phyloP scores from a whole-genome alignment of 345 rosid species.

The Cardamine occulta region DNA sequence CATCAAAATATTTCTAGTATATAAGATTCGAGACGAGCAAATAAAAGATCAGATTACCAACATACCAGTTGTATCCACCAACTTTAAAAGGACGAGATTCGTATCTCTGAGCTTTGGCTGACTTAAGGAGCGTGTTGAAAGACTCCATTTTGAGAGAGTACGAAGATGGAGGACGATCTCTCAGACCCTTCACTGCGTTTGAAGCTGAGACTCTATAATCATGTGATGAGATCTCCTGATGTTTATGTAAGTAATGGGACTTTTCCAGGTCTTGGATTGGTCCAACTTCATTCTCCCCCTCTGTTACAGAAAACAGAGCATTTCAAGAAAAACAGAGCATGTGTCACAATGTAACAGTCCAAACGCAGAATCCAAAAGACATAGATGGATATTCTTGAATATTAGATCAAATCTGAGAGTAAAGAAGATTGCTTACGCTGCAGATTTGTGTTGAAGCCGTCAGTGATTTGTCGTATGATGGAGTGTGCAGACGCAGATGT shows the following conservation, averaged over 20 bases:
- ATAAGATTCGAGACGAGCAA: too few species aligned
- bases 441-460: slow-evolving; percentile 11
- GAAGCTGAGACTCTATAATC: slow-evolving; percentile 2
- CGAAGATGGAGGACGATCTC: slow-evolving; percentile 14
- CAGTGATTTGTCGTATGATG: slow-evolving; percentile 35
- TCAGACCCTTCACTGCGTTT: background rate
- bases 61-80: slow-evolving; percentile 31
- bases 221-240: background rate
- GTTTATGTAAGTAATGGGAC: background rate
- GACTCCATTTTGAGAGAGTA: slow-evolving; percentile 23
- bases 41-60: background rate
- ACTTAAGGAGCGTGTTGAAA: background rate
- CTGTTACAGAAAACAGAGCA: slow-evolving; percentile 17
- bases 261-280: background rate
- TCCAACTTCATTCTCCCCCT: background rate
- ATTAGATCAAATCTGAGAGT: background rate
- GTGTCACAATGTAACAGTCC: background rate
- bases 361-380: background rate
- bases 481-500: slow-evolving; percentile 17
- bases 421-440: slow-evolving; percentile 22
- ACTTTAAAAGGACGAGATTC: slow-evolving; percentile 22
- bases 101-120: background rate
- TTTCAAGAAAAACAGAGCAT: background rate
- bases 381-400: too few species aligned
- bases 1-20: background rate